Percentiles rank a stretch among this genome's conserved stretches.
These are phyloP conservation scores for Mycena amicta DNA, from an alignment of 768 basidiomycete species.

Conservation along the genomic window DNA sequence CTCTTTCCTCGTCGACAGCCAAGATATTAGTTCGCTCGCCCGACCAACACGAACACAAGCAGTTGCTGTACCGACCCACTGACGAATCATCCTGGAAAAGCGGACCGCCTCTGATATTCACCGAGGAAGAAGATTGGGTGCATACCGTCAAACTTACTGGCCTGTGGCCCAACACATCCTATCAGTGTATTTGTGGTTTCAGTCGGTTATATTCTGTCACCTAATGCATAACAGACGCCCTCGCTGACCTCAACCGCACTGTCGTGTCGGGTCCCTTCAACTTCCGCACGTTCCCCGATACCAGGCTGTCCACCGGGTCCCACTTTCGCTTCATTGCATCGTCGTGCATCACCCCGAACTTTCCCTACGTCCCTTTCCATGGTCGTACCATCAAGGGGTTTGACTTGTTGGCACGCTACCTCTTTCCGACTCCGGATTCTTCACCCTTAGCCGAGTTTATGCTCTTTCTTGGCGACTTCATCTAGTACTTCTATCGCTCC, in stretches of 20 bases:
- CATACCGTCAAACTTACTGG: constrained; percentile 52
- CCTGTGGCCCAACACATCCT: constrained; percentile 70
- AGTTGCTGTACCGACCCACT: constrained; percentile 35
- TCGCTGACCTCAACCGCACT: constrained; percentile 43
- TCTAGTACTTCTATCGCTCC: constrained; percentile 42
- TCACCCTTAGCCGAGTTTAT: constrained; percentile 54
- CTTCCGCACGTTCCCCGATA: constrained; percentile 79
- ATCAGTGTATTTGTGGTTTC: constrained; percentile 79
- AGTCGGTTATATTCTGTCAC: too few relatives aligned
- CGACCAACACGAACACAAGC: constrained; percentile 33
- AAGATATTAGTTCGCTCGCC: constrained; percentile 71
- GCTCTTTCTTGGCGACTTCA: constrained; percentile 73
- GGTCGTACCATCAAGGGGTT: constrained; percentile 61
- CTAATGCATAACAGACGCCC: constrained; percentile 47
- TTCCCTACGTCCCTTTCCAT: constrained; percentile 65
- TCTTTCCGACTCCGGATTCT: constrained; percentile 34
- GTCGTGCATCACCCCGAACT: constrained; percentile 71
- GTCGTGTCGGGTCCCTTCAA: constrained; percentile 51
- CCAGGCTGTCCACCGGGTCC: constrained; percentile 51
- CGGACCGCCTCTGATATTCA: constrained; percentile 53
- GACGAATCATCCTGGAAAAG: constrained; percentile 48
- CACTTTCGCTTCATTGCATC: constrained; percentile 72
- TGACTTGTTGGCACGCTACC: constrained; percentile 61
- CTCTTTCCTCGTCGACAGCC: constrained; percentile 62
- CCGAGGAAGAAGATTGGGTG: constrained; percentile 57